Evolutionary conservation across 2,329 filamentous ascomycete species (phyloP).

Genomic region (Xylariaceae sp.): DNA sequence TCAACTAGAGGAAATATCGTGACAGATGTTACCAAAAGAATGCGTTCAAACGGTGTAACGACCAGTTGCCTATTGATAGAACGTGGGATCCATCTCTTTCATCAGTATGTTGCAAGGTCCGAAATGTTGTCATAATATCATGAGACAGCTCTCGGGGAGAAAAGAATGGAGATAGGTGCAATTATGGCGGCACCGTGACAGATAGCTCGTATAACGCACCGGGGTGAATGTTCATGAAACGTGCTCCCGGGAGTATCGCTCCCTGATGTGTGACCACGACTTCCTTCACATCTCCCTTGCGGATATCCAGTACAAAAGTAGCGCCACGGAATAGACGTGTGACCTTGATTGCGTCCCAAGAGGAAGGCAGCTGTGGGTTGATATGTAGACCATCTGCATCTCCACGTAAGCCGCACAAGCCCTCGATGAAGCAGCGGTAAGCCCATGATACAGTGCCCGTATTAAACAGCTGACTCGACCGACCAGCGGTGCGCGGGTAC

Average conservation of each 20-base stretch:
- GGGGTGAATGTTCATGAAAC: constrained; percentile 45
- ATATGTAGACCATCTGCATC: constrained; percentile 50
- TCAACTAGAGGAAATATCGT: no score
- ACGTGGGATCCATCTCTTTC: neutral
- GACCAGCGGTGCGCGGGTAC: constrained; percentile 55
- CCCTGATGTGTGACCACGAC: constrained; percentile 46
- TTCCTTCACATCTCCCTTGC: constrained; percentile 41
- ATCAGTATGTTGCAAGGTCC: neutral
- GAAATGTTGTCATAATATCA: neutral
- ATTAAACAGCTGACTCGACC: constrained; percentile 61
- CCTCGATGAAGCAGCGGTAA: constrained; percentile 58
- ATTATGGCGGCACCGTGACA: constrained; percentile 36
- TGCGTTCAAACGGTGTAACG: no score
- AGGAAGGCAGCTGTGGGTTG: constrained; percentile 53
- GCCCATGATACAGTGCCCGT: constrained; percentile 61
- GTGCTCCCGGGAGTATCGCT: constrained; percentile 41
- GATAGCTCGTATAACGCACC: constrained; percentile 50
- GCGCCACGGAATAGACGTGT: constrained; percentile 54
- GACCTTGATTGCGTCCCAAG: constrained; percentile 52
- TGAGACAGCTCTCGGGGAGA: neutral
- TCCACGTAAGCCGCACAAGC: constrained; percentile 56
- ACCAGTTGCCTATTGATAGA: neutral
- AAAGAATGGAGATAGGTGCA: neutral
- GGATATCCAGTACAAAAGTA: constrained; percentile 50
- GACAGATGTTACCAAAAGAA: no score